A percentile compares a stretch with the other conserved stretches of the same genome.
Conservation (phyloP, 2,329 filamentous ascomycete genomes). For the Ceratocystis alfenasii region DNA sequence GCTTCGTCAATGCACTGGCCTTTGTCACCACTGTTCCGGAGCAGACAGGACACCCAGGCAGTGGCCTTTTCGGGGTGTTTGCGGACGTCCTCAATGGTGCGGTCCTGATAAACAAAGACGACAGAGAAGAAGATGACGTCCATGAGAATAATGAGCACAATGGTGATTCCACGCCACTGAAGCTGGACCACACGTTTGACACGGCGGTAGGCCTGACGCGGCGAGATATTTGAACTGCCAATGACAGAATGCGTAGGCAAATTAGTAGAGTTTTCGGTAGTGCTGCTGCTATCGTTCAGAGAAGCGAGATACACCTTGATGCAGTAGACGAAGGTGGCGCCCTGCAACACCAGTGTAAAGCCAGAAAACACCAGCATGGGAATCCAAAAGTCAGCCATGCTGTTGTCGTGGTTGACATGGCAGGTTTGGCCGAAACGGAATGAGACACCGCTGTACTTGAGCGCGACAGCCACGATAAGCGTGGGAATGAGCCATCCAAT, state of each 20-base stretch:
- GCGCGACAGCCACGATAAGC: slow-evolving; percentile 60
- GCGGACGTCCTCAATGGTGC: slow-evolving; percentile 49
- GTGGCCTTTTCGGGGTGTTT: slow-evolving; percentile 42
- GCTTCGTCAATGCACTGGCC: slow-evolving; percentile 52
- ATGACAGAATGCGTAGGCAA: slow-evolving; percentile 58
- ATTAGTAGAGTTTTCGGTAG: slow-evolving; percentile 54
- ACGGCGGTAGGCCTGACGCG: slow-evolving; percentile 76
- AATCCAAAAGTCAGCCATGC: slow-evolving; percentile 78
- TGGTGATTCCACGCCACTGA: slow-evolving; percentile 86
- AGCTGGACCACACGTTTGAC: slow-evolving; percentile 76
- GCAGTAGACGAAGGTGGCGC: slow-evolving; percentile 81
- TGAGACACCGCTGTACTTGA: slow-evolving; percentile 81
- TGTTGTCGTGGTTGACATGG: slow-evolving; percentile 84
- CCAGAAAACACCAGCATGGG: slow-evolving; percentile 70
- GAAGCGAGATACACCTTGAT: slow-evolving; percentile 88
- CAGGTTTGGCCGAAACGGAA: slow-evolving; percentile 87
- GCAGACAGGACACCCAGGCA: slow-evolving; percentile 65
- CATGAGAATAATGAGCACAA: slow-evolving; percentile 77
- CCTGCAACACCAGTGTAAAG: slow-evolving; percentile 65
- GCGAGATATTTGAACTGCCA: slow-evolving; percentile 65
- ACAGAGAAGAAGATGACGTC: slow-evolving; percentile 92
- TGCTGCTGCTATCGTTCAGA: slow-evolving; percentile 57
- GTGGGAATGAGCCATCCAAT: slow-evolving; percentile 76
- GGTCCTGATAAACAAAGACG: slow-evolving; percentile 79
- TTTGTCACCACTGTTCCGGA: slow-evolving; percentile 45